Conservation (phyloP, 2,329 filamentous ascomycete genomes). For the Pseudogymnoascus sp. region DNA sequence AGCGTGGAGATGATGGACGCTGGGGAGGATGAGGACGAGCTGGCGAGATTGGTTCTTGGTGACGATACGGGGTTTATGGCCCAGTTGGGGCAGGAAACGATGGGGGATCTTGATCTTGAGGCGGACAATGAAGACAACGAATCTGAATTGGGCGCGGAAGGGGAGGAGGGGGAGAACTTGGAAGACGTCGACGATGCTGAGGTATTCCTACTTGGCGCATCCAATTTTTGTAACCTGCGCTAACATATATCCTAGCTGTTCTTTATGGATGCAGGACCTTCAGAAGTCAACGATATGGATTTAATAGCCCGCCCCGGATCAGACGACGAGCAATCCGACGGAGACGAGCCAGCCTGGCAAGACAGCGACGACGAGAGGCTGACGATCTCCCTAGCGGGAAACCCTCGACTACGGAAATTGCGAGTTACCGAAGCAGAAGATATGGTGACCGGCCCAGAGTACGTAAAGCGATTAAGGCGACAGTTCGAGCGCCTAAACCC, state of each 20-base stretch:
- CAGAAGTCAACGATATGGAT: slow-evolving; percentile 17
- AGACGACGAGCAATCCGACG: slow-evolving; percentile 32
- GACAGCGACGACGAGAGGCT: slow-evolving; percentile 94
- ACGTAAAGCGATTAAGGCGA: slow-evolving; percentile 67
- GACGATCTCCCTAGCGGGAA: slow-evolving; percentile 69
- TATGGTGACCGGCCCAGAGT: slow-evolving; percentile 76
- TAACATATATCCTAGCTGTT: slow-evolving; percentile 24
- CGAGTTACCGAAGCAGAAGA: slow-evolving; percentile 76
- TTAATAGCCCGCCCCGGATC: slow-evolving; percentile 16
- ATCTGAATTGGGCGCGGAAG: slow-evolving; percentile 17
- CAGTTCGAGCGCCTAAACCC: slow-evolving; percentile 60
- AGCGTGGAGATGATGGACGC: slow-evolving; percentile 46
- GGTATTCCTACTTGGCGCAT: slow-evolving; percentile 15
- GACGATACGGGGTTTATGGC: slow-evolving; percentile 74
- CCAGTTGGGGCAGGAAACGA: slow-evolving; percentile 53
- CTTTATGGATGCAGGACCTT: slow-evolving; percentile 29
- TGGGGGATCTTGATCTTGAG: slow-evolving; percentile 22
- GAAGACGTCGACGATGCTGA: slow-evolving; percentile 68
- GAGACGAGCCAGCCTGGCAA: slow-evolving; percentile 64
- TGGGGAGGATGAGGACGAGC: slow-evolving; percentile 73
- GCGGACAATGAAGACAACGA: slow-evolving; percentile 13
- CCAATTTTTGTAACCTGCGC: slow-evolving; percentile 8
- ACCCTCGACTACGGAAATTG: slow-evolving; percentile 71
- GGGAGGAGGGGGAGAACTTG: slow-evolving; percentile 39
- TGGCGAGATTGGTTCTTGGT: slow-evolving; percentile 83